Evolutionary conservation across 306 rosid species (phyloP), one percentile per base, ranked within the genome.

Genomic region (Fragaria ananassa): DNA sequence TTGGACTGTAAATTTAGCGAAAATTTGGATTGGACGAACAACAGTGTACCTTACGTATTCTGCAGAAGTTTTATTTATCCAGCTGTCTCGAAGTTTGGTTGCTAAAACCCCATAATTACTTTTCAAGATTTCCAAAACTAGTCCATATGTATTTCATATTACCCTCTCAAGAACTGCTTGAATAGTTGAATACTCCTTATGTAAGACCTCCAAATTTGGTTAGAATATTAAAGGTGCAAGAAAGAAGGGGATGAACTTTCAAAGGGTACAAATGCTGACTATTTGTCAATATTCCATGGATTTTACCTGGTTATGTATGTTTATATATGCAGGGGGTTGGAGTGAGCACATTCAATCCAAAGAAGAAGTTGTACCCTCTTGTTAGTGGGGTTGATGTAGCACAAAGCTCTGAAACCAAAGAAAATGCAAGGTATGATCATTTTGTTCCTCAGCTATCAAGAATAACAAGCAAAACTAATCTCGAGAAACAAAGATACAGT

Each of bases 351-450:
- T 95, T 95, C 83, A 75, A 74, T 81, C 89, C 90, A 53, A 70
- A 83, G 58, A 64, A 73, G 78, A 86, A 77, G 18, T 72, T 70
- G 64, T 88, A 90, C 68, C 91, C 96, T 17, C 86, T 95, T 41
- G 83, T 89, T 68, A 82, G 84, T 23, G 97, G 97, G 19, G 72
- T 50, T 21, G 96, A 95, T 81, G 88, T 80, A 39, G 96, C 97
- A 29, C 39, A 3, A 61, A 51, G 53, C 86, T 35, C 87, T 1
- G 65, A 61, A 50, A 81, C 63, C 80, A 86, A 86, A 81, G 89
- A 85, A 10, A 27, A 51, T 19, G 98, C 97, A 1, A 83, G 76
- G 97, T 86, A 80, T 70, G 18, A 45, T 17, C 47, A 21, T 39
- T 66, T 10, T 41, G 62, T 50, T 65, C 35, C 50, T 75, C 65